These are phyloP conservation scores for Teratosphaeria viscida DNA, from an alignment of 2,329 filamentous ascomycete species.

Conservation along the genomic window DNA sequence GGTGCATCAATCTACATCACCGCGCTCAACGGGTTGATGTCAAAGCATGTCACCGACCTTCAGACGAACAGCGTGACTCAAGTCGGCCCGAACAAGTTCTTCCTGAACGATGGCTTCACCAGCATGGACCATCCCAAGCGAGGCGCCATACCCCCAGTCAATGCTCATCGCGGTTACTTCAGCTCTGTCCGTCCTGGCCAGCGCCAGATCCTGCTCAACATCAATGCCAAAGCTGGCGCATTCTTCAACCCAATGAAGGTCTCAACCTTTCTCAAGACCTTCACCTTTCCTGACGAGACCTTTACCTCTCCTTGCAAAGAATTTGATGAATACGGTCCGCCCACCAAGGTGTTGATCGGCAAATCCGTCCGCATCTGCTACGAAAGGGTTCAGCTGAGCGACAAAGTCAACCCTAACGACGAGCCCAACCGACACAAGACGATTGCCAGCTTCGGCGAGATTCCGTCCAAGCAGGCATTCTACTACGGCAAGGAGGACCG, in stretches of 20 bases:
- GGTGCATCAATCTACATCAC: constrained; percentile 1
- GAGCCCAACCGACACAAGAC: constrained; percentile 4
- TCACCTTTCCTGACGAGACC: not conserved
- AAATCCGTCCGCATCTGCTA: not conserved
- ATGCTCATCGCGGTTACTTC: constrained; percentile 52
- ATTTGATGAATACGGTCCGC: not conserved
- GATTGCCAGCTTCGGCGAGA: not conserved
- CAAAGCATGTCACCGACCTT: not conserved
- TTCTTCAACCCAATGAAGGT: constrained; percentile 39
- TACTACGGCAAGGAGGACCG: not conserved
- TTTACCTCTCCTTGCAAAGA: not conserved
- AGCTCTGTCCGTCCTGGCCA: constrained; percentile 50
- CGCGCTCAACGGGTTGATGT: constrained; percentile 2
- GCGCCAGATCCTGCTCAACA: constrained; percentile 48
- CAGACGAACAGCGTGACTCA: constrained; percentile 27
- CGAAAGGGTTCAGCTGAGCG: not conserved
- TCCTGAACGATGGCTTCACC: constrained; percentile 20
- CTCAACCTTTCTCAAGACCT: not conserved
- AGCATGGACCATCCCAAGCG: not conserved
- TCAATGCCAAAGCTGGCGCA: constrained; percentile 51
- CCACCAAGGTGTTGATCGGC: not conserved
- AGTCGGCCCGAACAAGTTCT: constrained; percentile 46
- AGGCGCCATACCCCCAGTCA: constrained; percentile 21
- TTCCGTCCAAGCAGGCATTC: not conserved
- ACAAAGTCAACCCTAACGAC: not conserved